A percentile compares a stretch with the other conserved stretches of the same genome.
phyloP scores from a whole-genome alignment of 305 asterid species.

The Fraxinus paxiana region DNA sequence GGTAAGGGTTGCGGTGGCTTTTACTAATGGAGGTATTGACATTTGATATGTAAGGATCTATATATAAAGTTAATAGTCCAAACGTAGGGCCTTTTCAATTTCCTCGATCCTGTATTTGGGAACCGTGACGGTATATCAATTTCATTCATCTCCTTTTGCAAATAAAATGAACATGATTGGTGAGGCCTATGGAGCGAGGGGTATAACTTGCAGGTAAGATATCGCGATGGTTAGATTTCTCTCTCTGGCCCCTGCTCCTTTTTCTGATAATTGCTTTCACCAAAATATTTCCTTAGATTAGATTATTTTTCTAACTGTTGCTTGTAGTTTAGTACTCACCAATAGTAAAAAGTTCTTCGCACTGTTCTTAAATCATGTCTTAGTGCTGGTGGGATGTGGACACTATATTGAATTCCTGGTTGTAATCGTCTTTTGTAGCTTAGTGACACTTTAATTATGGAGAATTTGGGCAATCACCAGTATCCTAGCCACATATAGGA shows the following conservation, averaged over 20 bases:
- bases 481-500: constrained; percentile 21
- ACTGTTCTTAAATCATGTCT: constrained; percentile 13
- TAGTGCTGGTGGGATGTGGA: neutral
- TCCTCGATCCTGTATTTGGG: constrained; percentile 34
- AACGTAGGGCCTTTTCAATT: constrained; percentile 35
- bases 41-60: constrained; percentile 38
- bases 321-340: neutral
- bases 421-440: constrained; percentile 10
- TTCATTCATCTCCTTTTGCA: constrained; percentile 35
- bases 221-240: constrained; percentile 26
- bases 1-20: constrained; percentile 43
- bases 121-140: constrained; percentile 29
- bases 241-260: constrained; percentile 9
- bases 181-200: constrained; percentile 45
- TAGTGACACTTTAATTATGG: constrained; percentile 2
- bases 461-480: constrained; percentile 14
- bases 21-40: constrained; percentile 36
- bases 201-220: constrained; percentile 40
- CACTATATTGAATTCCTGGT: constrained; percentile 9
- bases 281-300: neutral
- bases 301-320: neutral
- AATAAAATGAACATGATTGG: constrained; percentile 39
- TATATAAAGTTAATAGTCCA: constrained; percentile 35
- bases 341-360: neutral
- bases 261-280: constrained; percentile 4